Base-by-base conservation (phyloP, 768 basidiomycete species). In the button mushroom (Agaricus bisporus) region DNA sequence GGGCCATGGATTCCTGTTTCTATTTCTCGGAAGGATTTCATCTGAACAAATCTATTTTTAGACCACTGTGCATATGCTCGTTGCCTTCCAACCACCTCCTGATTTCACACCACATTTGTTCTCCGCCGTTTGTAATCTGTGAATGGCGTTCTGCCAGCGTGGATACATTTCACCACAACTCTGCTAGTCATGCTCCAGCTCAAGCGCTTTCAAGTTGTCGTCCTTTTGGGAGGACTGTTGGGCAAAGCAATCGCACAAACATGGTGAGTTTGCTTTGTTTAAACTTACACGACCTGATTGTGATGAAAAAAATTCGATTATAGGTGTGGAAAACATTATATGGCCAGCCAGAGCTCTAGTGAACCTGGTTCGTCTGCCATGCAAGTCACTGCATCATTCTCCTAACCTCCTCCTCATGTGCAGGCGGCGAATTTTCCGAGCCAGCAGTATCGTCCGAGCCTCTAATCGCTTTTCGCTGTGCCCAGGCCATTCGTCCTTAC, bases 401-500 rank as follows among this genome's bases (percentile, higher is more conserved):
- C 14, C 4, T 18, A 28, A 37, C 28, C 6, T 11, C 22, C 17
- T 65, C 22, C 22, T n/a, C n/a, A n/a, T 22, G 70, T 6, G 80
- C 81, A 37, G 81, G 80, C 61, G 62, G 62, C 22, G 20, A 58
- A 45, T 64, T 63, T 35, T 58, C 56, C 4, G 46, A 56, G 41
- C 51, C 56, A 3, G 41, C 42, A 12, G 47, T 48, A 14, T 52
- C 58, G 6, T 47, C 41, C 25, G 12, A 61, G 1, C 67, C 81
- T n/a, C 72, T 81, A 38, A 72, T 84, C 22, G 78, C 81, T 7
- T 64, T 85, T 37, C 78, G 80, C 9, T 85, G 83, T 56, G 73
- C 74, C 8, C 81, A 80, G 26, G 78, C 79, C 2, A 75, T 83
- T 20, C 72, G 76, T 5, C 83, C 83, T 1, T 85, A 82, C 62